A percentile compares a stretch with the other conserved stretches of the same genome.
phyloP scores from a whole-genome alignment of 2,329 filamentous ascomycete genomes.

The Rhynchosporium secalis region DNA sequence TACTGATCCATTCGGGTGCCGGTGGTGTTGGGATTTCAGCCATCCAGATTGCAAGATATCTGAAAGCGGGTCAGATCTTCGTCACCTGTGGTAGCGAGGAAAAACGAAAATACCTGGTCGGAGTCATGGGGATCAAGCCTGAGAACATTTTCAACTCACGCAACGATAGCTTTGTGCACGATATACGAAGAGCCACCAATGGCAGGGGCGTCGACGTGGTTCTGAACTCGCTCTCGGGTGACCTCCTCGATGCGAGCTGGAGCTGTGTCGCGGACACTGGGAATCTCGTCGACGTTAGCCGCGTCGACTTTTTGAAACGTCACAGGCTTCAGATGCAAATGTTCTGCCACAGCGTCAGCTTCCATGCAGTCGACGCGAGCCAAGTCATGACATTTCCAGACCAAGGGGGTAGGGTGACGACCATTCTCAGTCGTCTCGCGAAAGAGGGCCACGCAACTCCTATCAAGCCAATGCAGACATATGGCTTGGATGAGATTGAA shows the following conservation, averaged over 20 bases:
- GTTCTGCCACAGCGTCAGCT: constrained; percentile 27
- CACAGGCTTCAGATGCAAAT: constrained; percentile 24
- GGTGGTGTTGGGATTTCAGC: constrained; percentile 39
- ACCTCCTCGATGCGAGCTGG: constrained; percentile 38
- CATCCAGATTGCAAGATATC: constrained; percentile 25
- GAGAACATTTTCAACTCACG: not conserved
- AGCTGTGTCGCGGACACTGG: constrained; percentile 40
- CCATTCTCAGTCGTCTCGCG: not conserved
- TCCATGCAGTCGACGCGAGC: constrained; percentile 25
- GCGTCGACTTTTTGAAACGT: constrained; percentile 26
- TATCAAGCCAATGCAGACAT: constrained; percentile 24
- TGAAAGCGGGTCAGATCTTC: constrained; percentile 10
- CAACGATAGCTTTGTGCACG: not conserved
- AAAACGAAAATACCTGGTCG: not conserved
- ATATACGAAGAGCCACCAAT: not conserved
- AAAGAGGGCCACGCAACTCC: constrained; percentile 23
- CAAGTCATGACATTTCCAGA: not conserved
- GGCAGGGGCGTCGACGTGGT: constrained; percentile 36
- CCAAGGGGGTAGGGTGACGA: constrained; percentile 18
- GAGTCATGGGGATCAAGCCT: not conserved
- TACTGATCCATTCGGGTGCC: constrained; percentile 38
- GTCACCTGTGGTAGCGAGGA: constrained; percentile 10
- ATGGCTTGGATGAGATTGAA: constrained; percentile 35
- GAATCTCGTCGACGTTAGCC: constrained; percentile 31
- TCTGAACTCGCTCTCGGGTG: constrained; percentile 35